Base-by-base conservation (phyloP, 2,329 filamentous ascomycete genomes). In the Exophiala spinifera region DNA sequence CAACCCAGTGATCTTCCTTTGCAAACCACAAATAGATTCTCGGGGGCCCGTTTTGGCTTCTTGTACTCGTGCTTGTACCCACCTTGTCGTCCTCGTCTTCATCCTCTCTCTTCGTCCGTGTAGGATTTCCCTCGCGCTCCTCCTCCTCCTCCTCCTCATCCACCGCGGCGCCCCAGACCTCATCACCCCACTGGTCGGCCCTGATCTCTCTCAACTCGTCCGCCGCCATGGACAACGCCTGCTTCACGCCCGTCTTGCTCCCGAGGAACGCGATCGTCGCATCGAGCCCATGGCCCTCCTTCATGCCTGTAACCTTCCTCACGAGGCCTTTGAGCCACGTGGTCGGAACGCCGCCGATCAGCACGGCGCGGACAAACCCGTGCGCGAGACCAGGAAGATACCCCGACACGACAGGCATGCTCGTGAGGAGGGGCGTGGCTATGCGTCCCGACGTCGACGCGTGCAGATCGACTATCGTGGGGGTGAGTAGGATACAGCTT, bases 401-500 rank as follows among this genome's bases (percentile, higher is more conserved):
- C 1, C 69, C 50, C 0, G 73, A 69, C 1, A 76, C 66, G 21
- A 67, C 67, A 0, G 74, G 72, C 10, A 74, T 65, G 53, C 70
- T 70, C 1, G 87, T 86, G 17, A 76, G 81, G 0, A 79, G 76
- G 1, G 84, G 88, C 51, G 74, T 71, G 4, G 82, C 82, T 56
- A 91, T 83, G 51, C 70, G 70, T 1, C 87, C 88, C 23, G 76
- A 82, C 0, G 79, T 76, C 1, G 84, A 88, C 52, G 73, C 70
- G 8, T 83, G 82, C 58, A 91, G 84, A 69, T 89, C 81, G n/a
- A 84, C 79, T 34, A 91, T 78, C 1, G 88, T 89, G 1, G 88
- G 87, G 66, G 90, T 90, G 15, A 91, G 76, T 52, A 91, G 74
- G 39, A 90, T 75, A 1, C 79, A 86, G 0, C 74, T 72, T 25